A percentile compares a stretch with the other conserved stretches of the same genome.
Conservation (phyloP, 495 filamentous ascomycete species). For the Eremomyces bilateralis region DNA sequence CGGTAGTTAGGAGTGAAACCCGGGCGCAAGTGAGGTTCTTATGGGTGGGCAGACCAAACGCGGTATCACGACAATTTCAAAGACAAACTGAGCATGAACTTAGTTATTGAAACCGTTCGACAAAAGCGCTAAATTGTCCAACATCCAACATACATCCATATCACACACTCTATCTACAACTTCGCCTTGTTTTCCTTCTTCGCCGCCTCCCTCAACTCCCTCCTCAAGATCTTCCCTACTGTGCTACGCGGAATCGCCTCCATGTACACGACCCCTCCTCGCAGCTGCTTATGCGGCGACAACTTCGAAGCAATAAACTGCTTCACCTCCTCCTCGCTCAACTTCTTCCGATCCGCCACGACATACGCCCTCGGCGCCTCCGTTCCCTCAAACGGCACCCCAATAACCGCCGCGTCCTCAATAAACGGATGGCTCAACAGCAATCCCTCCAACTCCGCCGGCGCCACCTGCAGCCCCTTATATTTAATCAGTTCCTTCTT, state of each 20-base stretch:
- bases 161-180: no score
- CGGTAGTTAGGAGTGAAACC: no score
- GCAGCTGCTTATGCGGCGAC: conserved; percentile 50
- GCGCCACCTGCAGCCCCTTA: conserved; percentile 64
- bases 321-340: conserved; percentile 37
- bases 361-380: conserved; percentile 76
- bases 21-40: no score
- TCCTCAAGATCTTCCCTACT: conserved; percentile 72
- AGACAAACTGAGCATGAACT: no score
- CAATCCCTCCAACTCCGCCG: conserved; percentile 70
- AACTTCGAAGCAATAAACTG: conserved; percentile 39
- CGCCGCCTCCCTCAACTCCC: conserved; percentile 36
- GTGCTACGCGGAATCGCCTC: conserved; percentile 68
- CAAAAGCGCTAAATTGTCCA: no score
- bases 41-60: no score
- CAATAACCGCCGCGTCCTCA: conserved; percentile 67
- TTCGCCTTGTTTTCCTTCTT: conserved; percentile 26
- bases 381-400: conserved; percentile 40
- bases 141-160: no score
- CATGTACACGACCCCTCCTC: conserved; percentile 66
- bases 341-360: conserved; percentile 27
- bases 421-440: conserved; percentile 50
- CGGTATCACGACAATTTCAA: no score
- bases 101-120: no score
- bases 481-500: conserved; percentile 21